Evolutionary conservation across 2,329 filamentous ascomycete species (phyloP).

Genomic region (Sordariomycetes sp.): DNA sequence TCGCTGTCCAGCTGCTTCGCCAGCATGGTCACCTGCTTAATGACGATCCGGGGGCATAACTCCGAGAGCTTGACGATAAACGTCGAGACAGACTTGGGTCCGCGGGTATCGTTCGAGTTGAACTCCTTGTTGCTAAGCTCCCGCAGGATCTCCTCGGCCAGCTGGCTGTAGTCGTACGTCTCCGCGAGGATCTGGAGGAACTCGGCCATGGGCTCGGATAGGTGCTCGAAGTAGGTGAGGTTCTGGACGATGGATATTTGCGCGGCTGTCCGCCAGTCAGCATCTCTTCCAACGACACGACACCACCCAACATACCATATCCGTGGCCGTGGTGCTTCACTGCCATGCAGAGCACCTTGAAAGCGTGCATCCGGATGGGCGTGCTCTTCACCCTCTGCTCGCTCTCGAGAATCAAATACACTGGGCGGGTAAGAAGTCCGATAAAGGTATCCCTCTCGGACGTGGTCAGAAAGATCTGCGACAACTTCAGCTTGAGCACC

Average conservation of each 20-base stretch:
- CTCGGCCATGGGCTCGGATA: slow-evolving; percentile 98
- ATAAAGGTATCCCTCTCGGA: slow-evolving; percentile 95
- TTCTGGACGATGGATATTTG: slow-evolving; percentile 98
- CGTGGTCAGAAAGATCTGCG: slow-evolving; percentile 88
- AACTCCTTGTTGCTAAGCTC: slow-evolving; percentile 97
- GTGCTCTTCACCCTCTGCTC: slow-evolving; percentile 85
- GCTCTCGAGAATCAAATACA: slow-evolving; percentile 89
- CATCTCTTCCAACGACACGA: background rate
- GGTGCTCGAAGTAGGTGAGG: slow-evolving; percentile 92
- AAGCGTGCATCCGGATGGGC: slow-evolving; percentile 87
- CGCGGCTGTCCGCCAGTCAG: slow-evolving; percentile 47
- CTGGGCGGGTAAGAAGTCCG: slow-evolving; percentile 76
- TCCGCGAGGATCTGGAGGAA: slow-evolving; percentile 92
- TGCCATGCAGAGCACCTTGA: slow-evolving; percentile 91
- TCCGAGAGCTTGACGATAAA: slow-evolving; percentile 93
- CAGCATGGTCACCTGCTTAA: slow-evolving; percentile 93
- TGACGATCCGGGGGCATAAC: slow-evolving; percentile 78
- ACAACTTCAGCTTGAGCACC: slow-evolving; percentile 81
- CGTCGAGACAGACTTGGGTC: slow-evolving; percentile 88
- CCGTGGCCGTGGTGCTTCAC: slow-evolving; percentile 96
- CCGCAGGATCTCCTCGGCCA: slow-evolving; percentile 84
- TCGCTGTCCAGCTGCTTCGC: slow-evolving; percentile 95
- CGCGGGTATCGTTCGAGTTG: slow-evolving; percentile 88
- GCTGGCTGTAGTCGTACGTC: slow-evolving; percentile 93
- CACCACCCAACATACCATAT: slow-evolving; percentile 49